phyloP scores from a whole-genome alignment of 2,329 filamentous ascomycete species.

The Ophiocordyceps unilateralis region DNA sequence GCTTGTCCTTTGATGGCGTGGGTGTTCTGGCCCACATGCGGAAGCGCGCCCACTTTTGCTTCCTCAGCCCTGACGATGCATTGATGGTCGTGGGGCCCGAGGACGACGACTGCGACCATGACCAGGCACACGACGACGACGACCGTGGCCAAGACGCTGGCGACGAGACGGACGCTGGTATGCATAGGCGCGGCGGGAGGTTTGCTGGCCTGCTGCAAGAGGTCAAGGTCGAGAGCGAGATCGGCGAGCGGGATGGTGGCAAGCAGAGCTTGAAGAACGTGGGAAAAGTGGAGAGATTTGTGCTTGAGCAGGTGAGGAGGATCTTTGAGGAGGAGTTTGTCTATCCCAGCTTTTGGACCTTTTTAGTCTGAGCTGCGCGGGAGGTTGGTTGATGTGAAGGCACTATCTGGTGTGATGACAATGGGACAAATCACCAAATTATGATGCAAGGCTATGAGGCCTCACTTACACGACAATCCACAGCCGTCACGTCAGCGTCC shows the following conservation, averaged over 20 bases:
- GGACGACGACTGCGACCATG: slow-evolving; percentile 14
- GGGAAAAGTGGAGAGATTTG: slow-evolving; percentile 94
- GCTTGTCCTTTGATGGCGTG: slow-evolving; percentile 85
- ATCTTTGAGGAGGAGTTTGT: slow-evolving; percentile 99
- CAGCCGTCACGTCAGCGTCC: slow-evolving; percentile 39
- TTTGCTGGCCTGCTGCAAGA: slow-evolving; percentile 74
- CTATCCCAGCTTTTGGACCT: slow-evolving; percentile 97
- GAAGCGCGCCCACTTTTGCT: slow-evolving; percentile 81
- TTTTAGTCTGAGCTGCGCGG: slow-evolving; percentile 52
- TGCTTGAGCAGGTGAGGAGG: slow-evolving; percentile 84
- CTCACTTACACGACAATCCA: not conserved
- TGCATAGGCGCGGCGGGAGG: slow-evolving; percentile 11
- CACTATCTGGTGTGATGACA: not conserved
- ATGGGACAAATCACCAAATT: not conserved
- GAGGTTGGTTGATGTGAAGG: not conserved
- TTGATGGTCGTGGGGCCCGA: slow-evolving; percentile 47
- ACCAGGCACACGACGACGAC: not conserved
- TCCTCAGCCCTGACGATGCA: slow-evolving; percentile 82
- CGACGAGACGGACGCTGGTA: slow-evolving; percentile 6
- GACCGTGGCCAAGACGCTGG: slow-evolving; percentile 15
- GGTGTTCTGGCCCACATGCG: slow-evolving; percentile 85
- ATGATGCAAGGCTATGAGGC: not conserved
- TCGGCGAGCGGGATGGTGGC: slow-evolving; percentile 76
- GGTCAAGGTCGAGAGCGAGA: slow-evolving; percentile 87
- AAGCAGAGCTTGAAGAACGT: slow-evolving; percentile 97